phyloP scores from a whole-genome alignment of 306 rosid species.

The Argentina anserina region DNA sequence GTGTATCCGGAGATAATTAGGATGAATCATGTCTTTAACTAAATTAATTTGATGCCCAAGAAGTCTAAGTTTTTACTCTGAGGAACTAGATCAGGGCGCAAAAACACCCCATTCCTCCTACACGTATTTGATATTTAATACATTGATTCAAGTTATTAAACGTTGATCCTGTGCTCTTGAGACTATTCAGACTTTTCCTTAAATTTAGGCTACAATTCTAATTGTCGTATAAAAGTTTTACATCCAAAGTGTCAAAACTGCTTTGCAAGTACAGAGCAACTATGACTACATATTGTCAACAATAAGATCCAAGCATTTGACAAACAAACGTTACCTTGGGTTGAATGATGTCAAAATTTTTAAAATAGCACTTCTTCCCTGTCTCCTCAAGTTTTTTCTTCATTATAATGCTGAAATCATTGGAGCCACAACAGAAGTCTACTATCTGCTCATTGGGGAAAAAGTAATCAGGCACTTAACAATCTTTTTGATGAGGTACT shows the following conservation, averaged over 20 bases:
- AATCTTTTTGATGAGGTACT: not conserved
- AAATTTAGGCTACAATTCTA: not conserved
- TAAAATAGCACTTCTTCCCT: constrained; percentile 69
- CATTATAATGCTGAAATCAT: constrained; percentile 82
- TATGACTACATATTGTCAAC: not conserved
- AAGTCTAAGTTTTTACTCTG: not conserved
- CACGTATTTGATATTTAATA: too few species aligned
- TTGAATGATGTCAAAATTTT: constrained; percentile 75
- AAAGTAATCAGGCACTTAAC: constrained; percentile 28
- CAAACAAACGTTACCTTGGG: constrained; percentile 53
- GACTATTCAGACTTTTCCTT: not conserved
- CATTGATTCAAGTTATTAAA: not conserved
- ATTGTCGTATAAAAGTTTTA: not conserved
- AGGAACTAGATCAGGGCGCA: not conserved
- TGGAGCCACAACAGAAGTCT: constrained; percentile 96
- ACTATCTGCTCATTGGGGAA: constrained; percentile 63
- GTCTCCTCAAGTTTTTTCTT: constrained; percentile 74
- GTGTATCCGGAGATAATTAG: not conserved
- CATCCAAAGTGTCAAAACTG: not conserved
- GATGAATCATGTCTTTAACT: not conserved
- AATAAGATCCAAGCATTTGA: constrained; percentile 3
- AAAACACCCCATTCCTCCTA: not conserved
- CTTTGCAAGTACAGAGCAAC: not conserved
- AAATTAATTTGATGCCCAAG: not conserved
- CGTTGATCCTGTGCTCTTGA: not conserved